Evolutionary conservation across 805 yeast species (phyloP).

Genomic region (Wickerhamomyces xylosicus): DNA sequence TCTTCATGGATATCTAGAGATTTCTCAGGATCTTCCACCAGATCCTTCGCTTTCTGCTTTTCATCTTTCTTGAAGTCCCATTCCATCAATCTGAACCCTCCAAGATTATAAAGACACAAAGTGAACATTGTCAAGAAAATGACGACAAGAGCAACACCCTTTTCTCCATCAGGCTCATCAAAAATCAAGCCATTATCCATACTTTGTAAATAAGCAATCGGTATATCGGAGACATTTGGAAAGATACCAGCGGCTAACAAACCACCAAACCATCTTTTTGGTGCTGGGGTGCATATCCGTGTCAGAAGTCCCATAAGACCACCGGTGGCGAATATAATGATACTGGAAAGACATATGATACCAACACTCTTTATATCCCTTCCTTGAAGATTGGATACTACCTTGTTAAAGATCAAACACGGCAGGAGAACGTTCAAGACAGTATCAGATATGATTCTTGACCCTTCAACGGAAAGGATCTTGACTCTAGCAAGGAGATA

Average conservation of each 20-base stretch:
- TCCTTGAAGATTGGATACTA: slow-evolving; percentile 39
- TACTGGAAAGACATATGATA: slow-evolving; percentile 21
- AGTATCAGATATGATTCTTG: slow-evolving; percentile 39
- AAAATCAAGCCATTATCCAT: slow-evolving; percentile 31
- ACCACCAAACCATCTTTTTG: slow-evolving; percentile 39
- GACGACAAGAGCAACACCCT: slow-evolving; percentile 33
- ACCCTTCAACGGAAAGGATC: slow-evolving; percentile 38
- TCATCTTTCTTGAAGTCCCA: slow-evolving; percentile 44
- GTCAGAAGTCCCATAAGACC: slow-evolving; percentile 19
- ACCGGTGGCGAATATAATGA: slow-evolving; percentile 33
- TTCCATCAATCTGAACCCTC: slow-evolving; percentile 60
- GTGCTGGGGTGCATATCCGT: slow-evolving; percentile 31
- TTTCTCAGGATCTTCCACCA: slow-evolving; percentile 6
- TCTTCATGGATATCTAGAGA: not conserved
- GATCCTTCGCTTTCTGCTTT: not conserved
- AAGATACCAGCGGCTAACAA: slow-evolving; percentile 37
- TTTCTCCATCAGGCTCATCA: slow-evolving; percentile 26
- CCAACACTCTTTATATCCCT: slow-evolving; percentile 45
- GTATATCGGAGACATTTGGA: slow-evolving; percentile 41
- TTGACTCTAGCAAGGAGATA: slow-evolving; percentile 13
- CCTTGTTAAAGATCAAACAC: slow-evolving; percentile 40
- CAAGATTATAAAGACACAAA: slow-evolving; percentile 26
- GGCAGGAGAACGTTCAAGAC: slow-evolving; percentile 46
- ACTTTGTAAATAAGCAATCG: slow-evolving; percentile 43
- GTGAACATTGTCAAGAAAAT: not conserved